Base-by-base conservation (phyloP, 306 rosid species). In the Castanea mollissima region DNA sequence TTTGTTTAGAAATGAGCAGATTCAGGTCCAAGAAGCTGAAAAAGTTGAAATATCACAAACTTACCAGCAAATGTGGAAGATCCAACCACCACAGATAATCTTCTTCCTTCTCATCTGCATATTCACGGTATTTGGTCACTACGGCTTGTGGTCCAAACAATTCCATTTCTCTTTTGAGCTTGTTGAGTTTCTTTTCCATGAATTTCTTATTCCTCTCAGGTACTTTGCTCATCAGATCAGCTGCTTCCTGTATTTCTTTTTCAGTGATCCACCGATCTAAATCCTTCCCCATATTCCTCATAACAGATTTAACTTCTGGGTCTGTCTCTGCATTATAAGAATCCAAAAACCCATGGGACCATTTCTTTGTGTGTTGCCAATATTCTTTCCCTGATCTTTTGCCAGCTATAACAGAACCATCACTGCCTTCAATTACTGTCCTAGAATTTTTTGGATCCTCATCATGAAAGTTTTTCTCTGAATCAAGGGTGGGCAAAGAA, bases 21-120 rank as follows among this genome's bases (percentile, higher is more conserved):
- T 58, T 64, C 63, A 34, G 54, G 21, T 38, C 72, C 74, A 65
- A 77, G 21, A 15, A 73, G 73, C 54, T 65, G 75, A 70, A 74
- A 12, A 83, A 73, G 74, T 63, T 27, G 56, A 55, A 79, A 34
- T 15, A 25, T 55, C 44, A 64, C 25, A 57, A 75, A 32, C 93
- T 79, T 84, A 95, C 99, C 86, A 95, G 86, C 58, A 95, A 77
- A 83, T 86, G 80, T 54, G 92, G 79, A 78, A 95, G 98, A 86
- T 95, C 99, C 79, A 95, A 76, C 98, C 99, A 95, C 99, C 98
- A 92, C 46, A 95, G 84, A 85, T 95, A 88, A 90, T 95, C 99
- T 88, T 91, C 97, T 85, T 92, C 93, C 71, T 83, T 76, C 35
- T 83, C 81, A 8, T 92, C 97, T 25, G 94, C 82, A 76, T 91